Percentiles rank a stretch among this genome's conserved stretches.
Conservation (phyloP, 73 alveolate species). For the Paramecium sexaurelia region DNA sequence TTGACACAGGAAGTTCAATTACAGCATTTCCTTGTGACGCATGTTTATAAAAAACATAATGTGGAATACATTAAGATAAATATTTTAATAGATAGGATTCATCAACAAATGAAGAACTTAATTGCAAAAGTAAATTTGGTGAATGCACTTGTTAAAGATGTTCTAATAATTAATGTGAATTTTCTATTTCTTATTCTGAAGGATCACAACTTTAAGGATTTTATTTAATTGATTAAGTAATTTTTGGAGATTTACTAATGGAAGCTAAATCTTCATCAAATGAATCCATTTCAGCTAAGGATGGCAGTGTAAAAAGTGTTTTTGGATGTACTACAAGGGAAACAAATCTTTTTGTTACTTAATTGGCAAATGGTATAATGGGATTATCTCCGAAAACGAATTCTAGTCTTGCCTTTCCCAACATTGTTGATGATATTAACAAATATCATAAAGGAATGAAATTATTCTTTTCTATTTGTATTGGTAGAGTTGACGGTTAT, state of each 20-base stretch:
- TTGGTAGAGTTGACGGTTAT: constrained; percentile 80
- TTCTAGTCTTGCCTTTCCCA: constrained; percentile 50
- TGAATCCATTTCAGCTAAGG: background rate
- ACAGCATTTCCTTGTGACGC: constrained; percentile 91
- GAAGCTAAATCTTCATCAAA: background rate
- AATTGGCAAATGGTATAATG: constrained; percentile 92
- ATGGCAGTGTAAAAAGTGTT: background rate
- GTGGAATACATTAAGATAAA: constrained; percentile 84
- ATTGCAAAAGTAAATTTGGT: constrained; percentile 22
- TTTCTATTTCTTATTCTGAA: constrained; percentile 75
- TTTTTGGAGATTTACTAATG: constrained; percentile 72
- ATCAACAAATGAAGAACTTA: constrained; percentile 18
- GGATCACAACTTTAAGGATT: constrained; percentile 79
- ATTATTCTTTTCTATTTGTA: constrained; percentile 80
- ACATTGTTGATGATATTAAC: constrained; percentile 72
- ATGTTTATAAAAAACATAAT: constrained; percentile 59
- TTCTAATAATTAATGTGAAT: constrained; percentile 60
- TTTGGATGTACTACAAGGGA: constrained; percentile 92
- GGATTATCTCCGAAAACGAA: constrained; percentile 77
- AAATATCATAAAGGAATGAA: constrained; percentile 70
- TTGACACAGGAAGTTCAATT: constrained; percentile 90
- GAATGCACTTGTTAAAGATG: constrained; percentile 62
- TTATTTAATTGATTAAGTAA: constrained; percentile 66
- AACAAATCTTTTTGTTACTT: constrained; percentile 85
- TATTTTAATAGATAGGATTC: constrained; percentile 18